phyloP scores from a whole-genome alignment of 2,329 filamentous ascomycete genomes.

The Fusarium liriodendri region DNA sequence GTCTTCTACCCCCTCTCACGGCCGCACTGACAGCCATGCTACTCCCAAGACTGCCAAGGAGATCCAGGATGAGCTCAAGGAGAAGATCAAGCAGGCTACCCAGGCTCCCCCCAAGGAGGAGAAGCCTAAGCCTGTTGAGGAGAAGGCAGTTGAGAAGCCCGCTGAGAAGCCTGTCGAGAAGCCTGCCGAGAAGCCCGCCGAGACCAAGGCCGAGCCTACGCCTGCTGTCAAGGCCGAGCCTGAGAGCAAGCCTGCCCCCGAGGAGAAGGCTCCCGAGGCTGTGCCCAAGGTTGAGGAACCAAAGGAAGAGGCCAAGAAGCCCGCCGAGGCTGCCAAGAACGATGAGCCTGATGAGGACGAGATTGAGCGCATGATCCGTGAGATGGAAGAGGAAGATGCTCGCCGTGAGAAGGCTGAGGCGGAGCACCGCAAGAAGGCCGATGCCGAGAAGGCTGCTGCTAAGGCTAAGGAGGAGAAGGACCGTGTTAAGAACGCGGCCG shows the following conservation, averaged over 20 bases:
- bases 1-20: conserved; percentile 74
- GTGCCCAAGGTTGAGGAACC: conserved; percentile 40
- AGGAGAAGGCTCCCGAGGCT: conserved; percentile 44
- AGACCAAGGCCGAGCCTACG: not conserved
- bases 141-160: conserved; percentile 2
- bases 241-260: conserved; percentile 42
- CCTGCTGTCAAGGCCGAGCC: conserved; percentile 25
- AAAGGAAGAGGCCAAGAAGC: conserved; percentile 42
- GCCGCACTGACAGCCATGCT: conserved; percentile 75
- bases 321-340: conserved; percentile 44
- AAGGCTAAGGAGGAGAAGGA: conserved; percentile 63
- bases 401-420: conserved; percentile 43
- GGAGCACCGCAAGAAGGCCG: conserved; percentile 59
- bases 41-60: conserved; percentile 81
- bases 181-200: conserved; percentile 15
- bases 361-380: conserved; percentile 68
- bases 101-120: conserved; percentile 50
- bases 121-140: conserved; percentile 40
- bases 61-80: conserved; percentile 84
- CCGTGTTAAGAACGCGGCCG: conserved; percentile 59
- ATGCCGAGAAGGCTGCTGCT: conserved; percentile 57
- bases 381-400: conserved; percentile 63
- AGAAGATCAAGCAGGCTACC: conserved; percentile 76
- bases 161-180: conserved; percentile 50
- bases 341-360: conserved; percentile 64